phyloP scores from a whole-genome alignment of 2,329 filamentous ascomycete species.

The Ascochyta koolunga region DNA sequence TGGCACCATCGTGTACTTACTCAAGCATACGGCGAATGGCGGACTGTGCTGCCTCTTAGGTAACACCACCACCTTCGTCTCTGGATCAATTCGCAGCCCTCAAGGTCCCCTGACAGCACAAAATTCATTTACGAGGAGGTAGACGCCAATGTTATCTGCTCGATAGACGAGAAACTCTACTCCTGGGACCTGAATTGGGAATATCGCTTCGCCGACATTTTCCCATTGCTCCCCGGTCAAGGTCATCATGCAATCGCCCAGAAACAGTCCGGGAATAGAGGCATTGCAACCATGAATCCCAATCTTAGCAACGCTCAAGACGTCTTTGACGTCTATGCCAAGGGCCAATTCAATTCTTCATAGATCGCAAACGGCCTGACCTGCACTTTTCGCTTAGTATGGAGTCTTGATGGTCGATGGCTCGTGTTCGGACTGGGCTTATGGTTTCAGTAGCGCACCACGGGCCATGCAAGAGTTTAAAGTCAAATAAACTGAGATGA shows the following conservation, averaged over 20 bases:
- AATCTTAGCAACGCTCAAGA: constrained; percentile 32
- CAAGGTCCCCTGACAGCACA: constrained; percentile 48
- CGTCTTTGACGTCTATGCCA: constrained; percentile 33
- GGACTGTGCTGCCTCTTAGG: constrained; percentile 29
- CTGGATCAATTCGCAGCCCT: constrained; percentile 19
- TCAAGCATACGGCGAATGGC: constrained; percentile 33
- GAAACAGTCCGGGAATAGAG: constrained; percentile 51
- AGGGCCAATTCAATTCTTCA: constrained; percentile 22
- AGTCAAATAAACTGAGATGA: too few species aligned
- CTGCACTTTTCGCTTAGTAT: constrained; percentile 52
- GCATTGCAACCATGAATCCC: constrained; percentile 43
- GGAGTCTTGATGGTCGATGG: constrained; percentile 48
- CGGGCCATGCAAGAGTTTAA: constrained; percentile 23
- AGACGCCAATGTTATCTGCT: constrained; percentile 36
- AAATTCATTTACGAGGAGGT: constrained; percentile 27
- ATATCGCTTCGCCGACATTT: constrained; percentile 53
- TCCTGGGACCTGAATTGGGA: constrained; percentile 52
- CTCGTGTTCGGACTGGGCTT: constrained; percentile 49
- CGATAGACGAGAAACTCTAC: constrained; percentile 47
- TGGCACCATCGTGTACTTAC: constrained; percentile 28
- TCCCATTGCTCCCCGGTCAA: constrained; percentile 43
- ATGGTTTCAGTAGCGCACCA: constrained; percentile 49
- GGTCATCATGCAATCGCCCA: constrained; percentile 45
- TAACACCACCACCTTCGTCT: neutral
- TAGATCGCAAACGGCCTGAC: constrained; percentile 35